phyloP scores from a whole-genome alignment of 208 protist species.

The Leishmania martiniquensis region DNA sequence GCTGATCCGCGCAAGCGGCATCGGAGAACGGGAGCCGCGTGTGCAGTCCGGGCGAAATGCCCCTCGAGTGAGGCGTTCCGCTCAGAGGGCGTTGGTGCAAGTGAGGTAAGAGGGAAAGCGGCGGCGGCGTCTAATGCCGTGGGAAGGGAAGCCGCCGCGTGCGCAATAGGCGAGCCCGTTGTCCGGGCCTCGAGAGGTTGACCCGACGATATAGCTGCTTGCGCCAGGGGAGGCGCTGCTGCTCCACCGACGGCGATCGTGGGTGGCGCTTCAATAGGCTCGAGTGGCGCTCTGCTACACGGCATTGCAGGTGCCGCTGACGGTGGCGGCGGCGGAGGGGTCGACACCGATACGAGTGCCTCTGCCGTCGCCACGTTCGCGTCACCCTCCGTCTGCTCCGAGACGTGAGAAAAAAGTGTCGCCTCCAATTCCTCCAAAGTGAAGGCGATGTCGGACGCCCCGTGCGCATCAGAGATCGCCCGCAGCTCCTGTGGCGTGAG shows the following conservation, averaged over 20 bases:
- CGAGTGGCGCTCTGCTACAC: neutral
- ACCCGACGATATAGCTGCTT: neutral
- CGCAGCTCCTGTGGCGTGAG: constrained; percentile 13
- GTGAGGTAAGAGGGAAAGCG: neutral
- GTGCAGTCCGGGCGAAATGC: neutral
- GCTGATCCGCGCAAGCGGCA: constrained; percentile 21
- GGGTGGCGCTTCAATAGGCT: neutral
- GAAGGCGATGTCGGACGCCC: constrained; percentile 62
- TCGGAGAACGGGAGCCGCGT: constrained; percentile 9
- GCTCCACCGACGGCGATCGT: neutral
- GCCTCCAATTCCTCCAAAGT: constrained; percentile 81
- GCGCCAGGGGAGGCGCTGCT: neutral
- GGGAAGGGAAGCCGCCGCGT: neutral
- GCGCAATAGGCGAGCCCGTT: neutral
- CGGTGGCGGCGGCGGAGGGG: neutral
- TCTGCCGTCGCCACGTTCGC: neutral
- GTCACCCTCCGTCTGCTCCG: neutral
- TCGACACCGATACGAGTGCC: too few species aligned
- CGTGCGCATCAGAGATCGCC: constrained; percentile 6
- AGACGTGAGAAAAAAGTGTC: constrained; percentile 45
- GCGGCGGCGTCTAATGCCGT: neutral
- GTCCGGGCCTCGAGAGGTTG: neutral
- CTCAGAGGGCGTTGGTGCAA: neutral
- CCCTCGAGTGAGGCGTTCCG: neutral
- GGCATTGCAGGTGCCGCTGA: neutral